Percentiles rank a stretch among this genome's conserved stretches.
phyloP scores from a whole-genome alignment of 202 grass and related monocot genomes.

The Schoenoplectus triqueter region DNA sequence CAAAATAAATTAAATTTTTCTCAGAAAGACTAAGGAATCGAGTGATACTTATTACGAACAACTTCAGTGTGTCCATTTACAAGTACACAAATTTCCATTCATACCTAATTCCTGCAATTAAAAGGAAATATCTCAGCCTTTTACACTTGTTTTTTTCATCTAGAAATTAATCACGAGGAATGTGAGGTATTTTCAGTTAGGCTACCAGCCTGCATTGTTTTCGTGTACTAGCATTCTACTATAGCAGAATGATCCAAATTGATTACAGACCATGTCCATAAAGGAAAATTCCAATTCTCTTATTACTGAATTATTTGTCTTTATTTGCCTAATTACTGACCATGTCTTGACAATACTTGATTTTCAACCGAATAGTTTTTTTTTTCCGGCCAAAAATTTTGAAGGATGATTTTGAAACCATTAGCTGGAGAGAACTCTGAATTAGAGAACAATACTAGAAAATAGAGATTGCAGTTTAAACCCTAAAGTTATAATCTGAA shows the following conservation, averaged over 20 bases:
- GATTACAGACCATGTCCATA: background rate
- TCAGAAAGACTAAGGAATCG: background rate
- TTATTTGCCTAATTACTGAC: background rate
- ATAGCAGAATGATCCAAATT: background rate
- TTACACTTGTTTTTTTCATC: background rate
- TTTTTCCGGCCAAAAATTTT: background rate
- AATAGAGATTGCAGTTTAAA: background rate
- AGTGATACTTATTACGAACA: background rate
- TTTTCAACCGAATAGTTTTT: slow-evolving; percentile 1
- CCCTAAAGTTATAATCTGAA: background rate
- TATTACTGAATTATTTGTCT: background rate
- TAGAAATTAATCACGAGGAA: background rate
- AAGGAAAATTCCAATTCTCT: slow-evolving; percentile 11
- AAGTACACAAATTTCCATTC: background rate
- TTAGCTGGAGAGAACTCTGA: background rate
- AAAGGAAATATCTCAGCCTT: background rate
- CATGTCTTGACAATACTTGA: background rate
- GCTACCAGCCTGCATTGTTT: background rate
- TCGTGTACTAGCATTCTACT: too few species aligned
- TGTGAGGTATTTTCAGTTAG: background rate
- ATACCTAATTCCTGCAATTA: slow-evolving; percentile 15
- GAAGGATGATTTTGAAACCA: background rate
- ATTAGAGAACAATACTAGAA: background rate
- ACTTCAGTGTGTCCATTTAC: background rate
- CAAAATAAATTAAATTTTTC: background rate